A percentile compares a stretch with the other conserved stretches of the same genome.
Evolutionary conservation across 2,329 filamentous ascomycete genomes (phyloP).

Genomic region (Graphiopsis chlorocephala): DNA sequence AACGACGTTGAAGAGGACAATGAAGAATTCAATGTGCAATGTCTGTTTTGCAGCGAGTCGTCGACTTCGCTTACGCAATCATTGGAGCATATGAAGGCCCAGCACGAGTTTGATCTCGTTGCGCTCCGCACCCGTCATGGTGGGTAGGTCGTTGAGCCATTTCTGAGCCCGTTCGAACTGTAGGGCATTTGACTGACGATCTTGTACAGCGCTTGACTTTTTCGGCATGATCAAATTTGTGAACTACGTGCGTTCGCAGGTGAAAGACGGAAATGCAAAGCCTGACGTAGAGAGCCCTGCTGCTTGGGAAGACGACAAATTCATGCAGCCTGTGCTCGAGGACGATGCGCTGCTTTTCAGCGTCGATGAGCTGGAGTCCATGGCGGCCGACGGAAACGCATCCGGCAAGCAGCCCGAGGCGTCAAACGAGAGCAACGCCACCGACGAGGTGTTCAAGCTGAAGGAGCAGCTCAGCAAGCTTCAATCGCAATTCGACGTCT

Average conservation of each 20-base stretch:
- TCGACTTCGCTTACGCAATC: constrained; percentile 35
- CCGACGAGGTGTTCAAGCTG: constrained; percentile 19
- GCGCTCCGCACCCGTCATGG: constrained; percentile 35
- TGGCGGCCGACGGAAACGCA: not conserved
- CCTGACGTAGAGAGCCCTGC: constrained; percentile 59
- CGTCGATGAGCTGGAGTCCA: constrained; percentile 69
- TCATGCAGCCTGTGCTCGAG: constrained; percentile 78
- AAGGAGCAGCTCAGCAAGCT: constrained; percentile 23
- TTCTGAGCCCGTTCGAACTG: not conserved
- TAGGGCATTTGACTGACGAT: not conserved
- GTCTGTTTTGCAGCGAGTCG: constrained; percentile 39
- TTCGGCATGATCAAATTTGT: constrained; percentile 45
- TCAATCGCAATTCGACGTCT: constrained; percentile 23
- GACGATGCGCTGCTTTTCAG: constrained; percentile 87
- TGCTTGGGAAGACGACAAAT: constrained; percentile 73
- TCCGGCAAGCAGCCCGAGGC: constrained; percentile 9
- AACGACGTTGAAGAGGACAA: constrained; percentile 44
- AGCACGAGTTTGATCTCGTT: constrained; percentile 43
- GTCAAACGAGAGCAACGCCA: constrained; percentile 4
- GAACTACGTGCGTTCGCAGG: constrained; percentile 49
- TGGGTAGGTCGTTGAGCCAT: constrained; percentile 26
- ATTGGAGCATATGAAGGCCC: constrained; percentile 37
- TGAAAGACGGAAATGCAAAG: constrained; percentile 36
- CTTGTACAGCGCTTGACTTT: constrained; percentile 42
- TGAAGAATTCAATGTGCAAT: constrained; percentile 38